Evolutionary conservation across 768 basidiomycete genomes (phyloP), one percentile per base, ranked within the genome.

Genomic region (Strobilomyces dryophilus): DNA sequence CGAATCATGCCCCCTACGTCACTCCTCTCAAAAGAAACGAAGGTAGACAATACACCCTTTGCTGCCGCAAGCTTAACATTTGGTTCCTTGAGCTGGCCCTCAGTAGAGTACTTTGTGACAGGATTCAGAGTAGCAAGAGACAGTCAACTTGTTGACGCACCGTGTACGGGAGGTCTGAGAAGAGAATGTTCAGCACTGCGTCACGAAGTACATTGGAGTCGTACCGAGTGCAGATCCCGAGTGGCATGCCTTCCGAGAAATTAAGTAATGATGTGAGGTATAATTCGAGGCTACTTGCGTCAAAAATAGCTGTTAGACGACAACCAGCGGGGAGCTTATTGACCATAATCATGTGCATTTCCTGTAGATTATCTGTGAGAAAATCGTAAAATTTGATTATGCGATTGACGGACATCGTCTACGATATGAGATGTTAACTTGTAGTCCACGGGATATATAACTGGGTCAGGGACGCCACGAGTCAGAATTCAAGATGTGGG

Each of bases 41-140:
- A 81, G 1, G 92, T 89, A 21, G 81, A 79, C n/a, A 95, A 67
- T 5, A 97, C 73, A 8, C 91, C 92, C 64, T 90, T 83, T 0
- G 93, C 94, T 5, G 95, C 94, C 65, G 91, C 93, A 9, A 85
- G 79, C 11, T 85, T 84, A 15, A 93, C 73, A 65, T 97, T 95
- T 32, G 95, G 93, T 66, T 97, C 93, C 69, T 98, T 97, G 66
- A 98, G 73, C 65, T 91, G 93, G 45, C 94, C 94, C 73, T 98
- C 92, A 8, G 93, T 95, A 20, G 92, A 92, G 72, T 98, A 98
- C 84, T 89, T 55, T 32, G 18, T 12, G 43, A 48, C 35, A 52
- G 14, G 46, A 20, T 50, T 26, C 51, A 40, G 40, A 18, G 8
- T 27, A 51, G 5, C 14, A 26, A 27, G 46, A 31, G 27, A 15